Evolutionary conservation across 345 rosid genomes (phyloP), one percentile per base, ranked within the genome.

Genomic region (Eucalyptus marginata): DNA sequence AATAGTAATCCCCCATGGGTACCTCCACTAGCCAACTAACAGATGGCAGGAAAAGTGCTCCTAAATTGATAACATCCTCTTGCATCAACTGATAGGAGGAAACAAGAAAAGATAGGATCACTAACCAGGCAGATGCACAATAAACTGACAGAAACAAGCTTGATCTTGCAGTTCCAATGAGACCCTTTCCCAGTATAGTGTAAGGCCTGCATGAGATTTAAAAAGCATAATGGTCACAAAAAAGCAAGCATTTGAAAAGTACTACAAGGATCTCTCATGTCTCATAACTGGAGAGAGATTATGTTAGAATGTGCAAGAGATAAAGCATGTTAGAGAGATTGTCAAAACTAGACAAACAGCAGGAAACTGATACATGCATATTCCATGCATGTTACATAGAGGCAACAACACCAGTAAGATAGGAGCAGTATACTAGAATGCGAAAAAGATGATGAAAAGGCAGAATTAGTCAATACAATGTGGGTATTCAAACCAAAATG

Each of bases 111-210:
- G 87, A 51, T 25, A 40, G n/a, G 87, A 76, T 51, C 27, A 64
- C 87, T 54, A 90, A 96, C 99, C 99, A 97, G 86, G 99, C 98
- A 88, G 99, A 98, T 87, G 99, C 87, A 92, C 98, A 96, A 93
- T 96, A 97, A 25, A 91, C 90, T 58, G 99, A 95, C 54, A 97
- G 95, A 94, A 97, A 97, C 90, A 96, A 94, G 94, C 98, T 98
- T 90, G 99, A 98, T 94, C 99, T 95, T 54, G 96, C 95, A 49
- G 97, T 98, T 79, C 99, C 99, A 81, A 96, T 90, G 90, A 98
- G 96, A 90, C 98, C 94, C 91, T 96, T 96, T 81, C 95, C 95
- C 87, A 96, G 90, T 90, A 98, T 95, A 15, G 93, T 89, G 91
- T 79, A 90, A 46, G 97, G 98, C 93, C 99, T 98, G 94, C 87